Evolutionary conservation across 2,329 filamentous ascomycete genomes (phyloP).

Genomic region (Amauroascus verrucosus): DNA sequence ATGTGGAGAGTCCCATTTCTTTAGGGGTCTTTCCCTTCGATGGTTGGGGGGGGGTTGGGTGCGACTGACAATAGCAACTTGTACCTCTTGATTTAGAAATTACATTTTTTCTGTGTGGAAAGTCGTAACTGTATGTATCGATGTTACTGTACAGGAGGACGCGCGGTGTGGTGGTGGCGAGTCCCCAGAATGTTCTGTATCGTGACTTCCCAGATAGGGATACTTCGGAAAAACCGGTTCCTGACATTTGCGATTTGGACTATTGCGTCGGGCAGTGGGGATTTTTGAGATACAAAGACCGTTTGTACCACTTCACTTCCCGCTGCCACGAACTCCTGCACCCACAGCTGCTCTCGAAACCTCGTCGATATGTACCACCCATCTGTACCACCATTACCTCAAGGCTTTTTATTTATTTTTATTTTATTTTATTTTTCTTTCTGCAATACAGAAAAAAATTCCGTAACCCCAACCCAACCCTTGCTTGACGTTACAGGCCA

Average conservation of each 20-base stretch:
- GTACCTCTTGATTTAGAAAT: too few relatives aligned
- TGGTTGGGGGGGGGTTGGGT: too few relatives aligned
- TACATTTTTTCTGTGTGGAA: too few relatives aligned
- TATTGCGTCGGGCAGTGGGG: neutral
- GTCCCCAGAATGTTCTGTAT: neutral
- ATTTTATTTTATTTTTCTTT: neutral
- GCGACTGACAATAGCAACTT: too few relatives aligned
- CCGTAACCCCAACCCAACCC: neutral
- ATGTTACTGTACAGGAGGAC: too few relatives aligned
- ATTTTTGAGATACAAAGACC: neutral
- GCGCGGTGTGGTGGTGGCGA: constrained; percentile 5
- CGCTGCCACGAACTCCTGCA: too few relatives aligned
- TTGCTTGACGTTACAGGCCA: constrained; percentile 4
- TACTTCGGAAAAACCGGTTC: constrained; percentile 1
- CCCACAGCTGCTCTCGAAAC: too few relatives aligned
- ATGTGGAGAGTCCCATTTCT: too few relatives aligned
- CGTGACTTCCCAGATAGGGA: neutral
- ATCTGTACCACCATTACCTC: too few relatives aligned
- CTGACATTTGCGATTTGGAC: neutral
- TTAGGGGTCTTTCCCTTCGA: too few relatives aligned
- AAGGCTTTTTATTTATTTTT: neutral
- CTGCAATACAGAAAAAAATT: neutral
- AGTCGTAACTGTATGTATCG: too few relatives aligned
- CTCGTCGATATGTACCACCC: too few relatives aligned
- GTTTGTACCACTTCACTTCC: neutral